A percentile compares a stretch with the other conserved stretches of the same genome.
Conservation (phyloP, 306 rosid species). For the Cucumis melo region DNA sequence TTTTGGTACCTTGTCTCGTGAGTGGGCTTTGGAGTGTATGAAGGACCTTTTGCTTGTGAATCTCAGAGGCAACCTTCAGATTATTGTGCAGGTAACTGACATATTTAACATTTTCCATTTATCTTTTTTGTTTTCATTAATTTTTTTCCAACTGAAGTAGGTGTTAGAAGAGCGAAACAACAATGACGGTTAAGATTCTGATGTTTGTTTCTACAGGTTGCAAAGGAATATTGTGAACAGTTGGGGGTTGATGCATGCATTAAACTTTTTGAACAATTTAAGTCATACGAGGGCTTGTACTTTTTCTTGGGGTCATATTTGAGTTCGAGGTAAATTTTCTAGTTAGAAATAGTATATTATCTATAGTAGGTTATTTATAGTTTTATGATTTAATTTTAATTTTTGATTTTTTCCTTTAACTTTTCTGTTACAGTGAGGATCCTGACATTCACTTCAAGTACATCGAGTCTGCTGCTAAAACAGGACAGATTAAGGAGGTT, state of each 20-base stretch:
- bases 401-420: not conserved
- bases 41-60: slow-evolving; percentile 95
- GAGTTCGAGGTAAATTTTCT: slow-evolving; percentile 68
- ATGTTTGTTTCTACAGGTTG: slow-evolving; percentile 44
- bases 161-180: not conserved
- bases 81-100: slow-evolving; percentile 75
- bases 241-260: slow-evolving; percentile 88
- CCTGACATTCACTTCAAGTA: slow-evolving; percentile 99
- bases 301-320: slow-evolving; percentile 93
- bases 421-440: slow-evolving; percentile 76
- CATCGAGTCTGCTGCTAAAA: slow-evolving; percentile 97
- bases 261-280: slow-evolving; percentile 93
- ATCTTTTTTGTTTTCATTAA: not conserved
- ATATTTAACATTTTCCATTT: not conserved
- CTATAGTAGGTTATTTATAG: not conserved
- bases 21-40: slow-evolving; percentile 99
- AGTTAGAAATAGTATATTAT: not conserved
- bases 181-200: not conserved
- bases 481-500: slow-evolving; percentile 97
- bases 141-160: not conserved
- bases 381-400: slow-evolving; percentile 1
- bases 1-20: slow-evolving; percentile 84
- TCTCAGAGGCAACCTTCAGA: slow-evolving; percentile 95
- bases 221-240: slow-evolving; percentile 97
- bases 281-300: slow-evolving; percentile 93